A percentile compares a stretch with the other conserved stretches of the same genome.
Evolutionary conservation across 805 yeast species (phyloP).

Genomic region (Myxozyma udenii): DNA sequence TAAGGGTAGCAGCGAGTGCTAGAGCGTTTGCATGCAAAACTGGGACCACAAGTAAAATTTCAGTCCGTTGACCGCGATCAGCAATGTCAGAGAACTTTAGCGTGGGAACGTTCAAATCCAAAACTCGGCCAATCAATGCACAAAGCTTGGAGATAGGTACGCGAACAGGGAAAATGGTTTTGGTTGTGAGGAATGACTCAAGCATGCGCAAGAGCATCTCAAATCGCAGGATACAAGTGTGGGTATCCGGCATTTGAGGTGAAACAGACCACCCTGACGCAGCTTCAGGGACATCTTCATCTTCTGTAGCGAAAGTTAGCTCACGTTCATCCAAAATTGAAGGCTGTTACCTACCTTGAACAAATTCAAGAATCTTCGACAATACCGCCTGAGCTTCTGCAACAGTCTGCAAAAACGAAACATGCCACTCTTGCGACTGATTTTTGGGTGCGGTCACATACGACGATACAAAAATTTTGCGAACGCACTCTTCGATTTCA

Average conservation of each 20-base stretch:
- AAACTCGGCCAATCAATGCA: constrained; percentile 8
- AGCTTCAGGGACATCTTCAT: constrained; percentile 2
- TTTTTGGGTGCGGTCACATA: constrained; percentile 18
- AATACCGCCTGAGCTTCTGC: constrained; percentile 18
- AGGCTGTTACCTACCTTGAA: constrained; percentile 3
- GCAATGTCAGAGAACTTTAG: constrained; percentile 10
- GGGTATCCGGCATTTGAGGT: constrained; percentile 2
- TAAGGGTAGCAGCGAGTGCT: constrained; percentile 12
- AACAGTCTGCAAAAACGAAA: constrained; percentile 8
- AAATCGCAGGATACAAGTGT: constrained; percentile 12
- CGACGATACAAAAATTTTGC: constrained; percentile 12
- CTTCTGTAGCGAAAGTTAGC: background rate
- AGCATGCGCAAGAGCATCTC: constrained; percentile 19
- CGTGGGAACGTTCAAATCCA: constrained; percentile 2
- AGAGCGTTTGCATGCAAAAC: constrained; percentile 19
- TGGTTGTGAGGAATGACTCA: constrained; percentile 9
- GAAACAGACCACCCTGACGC: constrained; percentile 17
- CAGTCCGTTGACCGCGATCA: constrained; percentile 17
- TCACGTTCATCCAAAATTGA: background rate
- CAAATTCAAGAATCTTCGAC: constrained; percentile 1
- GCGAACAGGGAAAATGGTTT: constrained; percentile 8
- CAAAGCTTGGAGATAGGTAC: constrained; percentile 16
- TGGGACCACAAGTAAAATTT: constrained; percentile 11
- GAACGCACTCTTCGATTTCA: constrained; percentile 10
- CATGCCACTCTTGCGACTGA: constrained; percentile 19